Percentiles rank a stretch among this genome's conserved stretches.
Conservation (phyloP, 495 filamentous ascomycete genomes). For the Penicillium lagena region DNA sequence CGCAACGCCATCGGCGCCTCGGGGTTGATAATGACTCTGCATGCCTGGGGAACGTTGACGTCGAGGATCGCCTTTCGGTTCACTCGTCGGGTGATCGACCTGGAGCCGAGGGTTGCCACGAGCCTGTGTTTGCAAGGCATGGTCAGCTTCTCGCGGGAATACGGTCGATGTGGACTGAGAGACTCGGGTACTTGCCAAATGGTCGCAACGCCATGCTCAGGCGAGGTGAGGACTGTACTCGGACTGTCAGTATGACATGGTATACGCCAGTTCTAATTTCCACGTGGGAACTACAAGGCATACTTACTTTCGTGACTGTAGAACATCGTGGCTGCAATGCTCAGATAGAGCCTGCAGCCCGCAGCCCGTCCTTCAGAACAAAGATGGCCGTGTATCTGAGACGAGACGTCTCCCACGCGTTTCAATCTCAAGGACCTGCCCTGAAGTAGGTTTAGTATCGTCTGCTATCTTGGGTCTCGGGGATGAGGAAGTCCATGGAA, state of each 20-base stretch:
- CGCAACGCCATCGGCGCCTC: conserved; percentile 86
- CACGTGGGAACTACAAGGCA: background rate
- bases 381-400: no score
- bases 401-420: no score
- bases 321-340: conserved; percentile 55
- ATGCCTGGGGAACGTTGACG: conserved; percentile 82
- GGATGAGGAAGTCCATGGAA: no score
- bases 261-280: no score
- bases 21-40: conserved; percentile 75
- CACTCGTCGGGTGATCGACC: conserved; percentile 64
- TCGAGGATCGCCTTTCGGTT: conserved; percentile 83
- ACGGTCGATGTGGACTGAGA: background rate
- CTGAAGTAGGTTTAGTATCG: no score
- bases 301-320: conserved; percentile 83
- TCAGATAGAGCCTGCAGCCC: background rate
- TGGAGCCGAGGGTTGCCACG: conserved; percentile 80
- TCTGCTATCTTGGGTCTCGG: no score
- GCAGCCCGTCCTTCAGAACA: background rate
- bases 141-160: background rate
- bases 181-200: conserved; percentile 59
- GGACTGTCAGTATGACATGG: conserved; percentile 2
- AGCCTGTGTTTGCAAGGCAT: conserved; percentile 51
- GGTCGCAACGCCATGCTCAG: conserved; percentile 86
- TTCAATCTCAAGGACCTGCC: no score
- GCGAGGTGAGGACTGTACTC: conserved; percentile 70